Evolutionary conservation across 2,329 filamentous ascomycete genomes (phyloP).

Genomic region (Aspergillus proliferans): DNA sequence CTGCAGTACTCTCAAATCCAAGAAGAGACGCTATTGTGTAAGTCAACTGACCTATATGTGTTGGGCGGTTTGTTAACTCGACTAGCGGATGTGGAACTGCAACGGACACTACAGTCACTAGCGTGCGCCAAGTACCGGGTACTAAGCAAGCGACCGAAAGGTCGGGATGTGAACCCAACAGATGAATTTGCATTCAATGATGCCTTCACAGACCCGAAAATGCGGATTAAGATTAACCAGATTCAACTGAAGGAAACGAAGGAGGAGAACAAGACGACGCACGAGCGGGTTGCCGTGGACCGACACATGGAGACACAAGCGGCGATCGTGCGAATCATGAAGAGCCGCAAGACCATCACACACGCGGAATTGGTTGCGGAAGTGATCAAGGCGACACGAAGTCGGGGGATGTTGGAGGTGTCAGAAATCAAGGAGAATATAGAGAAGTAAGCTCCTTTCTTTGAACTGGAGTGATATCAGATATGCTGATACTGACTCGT

Average conservation of each 20-base stretch:
- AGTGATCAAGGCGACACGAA: constrained; percentile 85
- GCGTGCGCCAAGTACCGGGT: constrained; percentile 86
- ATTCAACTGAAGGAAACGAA: constrained; percentile 95
- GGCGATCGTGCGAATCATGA: constrained; percentile 95
- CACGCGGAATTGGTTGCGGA: constrained; percentile 85
- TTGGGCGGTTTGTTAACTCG: constrained; percentile 18
- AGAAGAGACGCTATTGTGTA: constrained; percentile 64
- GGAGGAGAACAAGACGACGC: constrained; percentile 89
- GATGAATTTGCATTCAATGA: constrained; percentile 84
- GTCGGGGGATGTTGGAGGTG: constrained; percentile 76
- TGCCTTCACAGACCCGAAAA: constrained; percentile 70
- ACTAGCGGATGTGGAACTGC: constrained; percentile 65
- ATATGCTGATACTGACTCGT: background rate
- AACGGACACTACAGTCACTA: constrained; percentile 87
- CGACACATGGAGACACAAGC: constrained; percentile 95
- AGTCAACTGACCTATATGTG: constrained; percentile 22
- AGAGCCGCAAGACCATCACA: constrained; percentile 78
- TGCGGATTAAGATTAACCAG: constrained; percentile 96
- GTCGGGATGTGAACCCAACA: constrained; percentile 67
- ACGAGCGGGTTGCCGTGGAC: constrained; percentile 82
- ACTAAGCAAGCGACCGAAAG: constrained; percentile 76
- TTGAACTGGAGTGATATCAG: background rate
- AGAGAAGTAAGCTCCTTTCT: constrained; percentile 63
- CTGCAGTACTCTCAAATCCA: constrained; percentile 72
- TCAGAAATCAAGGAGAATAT: constrained; percentile 94